Evolutionary conservation across 2,329 filamentous ascomycete genomes (phyloP).

Genomic region (Ophiocordyceps robertsii): DNA sequence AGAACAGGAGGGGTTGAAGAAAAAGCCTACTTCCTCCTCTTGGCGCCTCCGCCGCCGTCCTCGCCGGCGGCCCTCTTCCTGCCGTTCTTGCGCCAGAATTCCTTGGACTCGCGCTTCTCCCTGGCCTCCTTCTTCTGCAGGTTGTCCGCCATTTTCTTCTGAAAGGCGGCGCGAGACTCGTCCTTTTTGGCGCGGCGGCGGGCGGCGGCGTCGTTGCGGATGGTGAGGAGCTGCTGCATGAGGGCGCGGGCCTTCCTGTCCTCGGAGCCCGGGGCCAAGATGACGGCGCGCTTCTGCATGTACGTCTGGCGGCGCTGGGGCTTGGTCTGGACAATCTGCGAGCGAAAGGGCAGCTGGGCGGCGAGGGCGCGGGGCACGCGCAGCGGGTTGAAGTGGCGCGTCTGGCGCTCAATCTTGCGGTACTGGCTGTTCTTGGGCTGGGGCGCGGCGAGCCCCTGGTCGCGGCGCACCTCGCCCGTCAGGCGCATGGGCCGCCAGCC

Average conservation of each 20-base stretch:
- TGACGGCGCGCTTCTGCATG: constrained; percentile 89
- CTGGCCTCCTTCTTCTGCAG: constrained; percentile 74
- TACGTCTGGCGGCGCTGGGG: constrained; percentile 75
- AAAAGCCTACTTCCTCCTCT: constrained; percentile 15
- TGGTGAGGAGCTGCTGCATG: constrained; percentile 83
- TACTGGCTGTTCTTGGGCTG: constrained; percentile 77
- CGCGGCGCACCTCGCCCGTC: constrained; percentile 79
- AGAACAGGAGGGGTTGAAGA: too few relatives aligned
- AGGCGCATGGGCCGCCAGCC: constrained; percentile 91
- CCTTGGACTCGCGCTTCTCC: constrained; percentile 84
- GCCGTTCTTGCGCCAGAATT: constrained; percentile 86
- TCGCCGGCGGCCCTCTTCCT: constrained; percentile 44
- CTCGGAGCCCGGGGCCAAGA: constrained; percentile 63
- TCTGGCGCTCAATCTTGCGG: constrained; percentile 50
- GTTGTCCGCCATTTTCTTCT: constrained; percentile 69
- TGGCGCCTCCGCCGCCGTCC: constrained; percentile 21
- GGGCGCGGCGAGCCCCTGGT: constrained; percentile 62
- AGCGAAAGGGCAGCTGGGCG: constrained; percentile 79
- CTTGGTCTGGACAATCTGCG: constrained; percentile 72
- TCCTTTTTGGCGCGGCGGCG: constrained; percentile 80
- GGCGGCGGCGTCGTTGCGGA: constrained; percentile 80
- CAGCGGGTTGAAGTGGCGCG: constrained; percentile 67
- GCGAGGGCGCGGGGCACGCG: constrained; percentile 68
- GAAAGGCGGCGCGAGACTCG: constrained; percentile 66
- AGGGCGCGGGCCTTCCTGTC: constrained; percentile 81